Percentiles rank a stretch among this genome's conserved stretches.
phyloP scores from a whole-genome alignment of 2,329 filamentous ascomycete genomes.

The Neopestalotiopsis rosae region DNA sequence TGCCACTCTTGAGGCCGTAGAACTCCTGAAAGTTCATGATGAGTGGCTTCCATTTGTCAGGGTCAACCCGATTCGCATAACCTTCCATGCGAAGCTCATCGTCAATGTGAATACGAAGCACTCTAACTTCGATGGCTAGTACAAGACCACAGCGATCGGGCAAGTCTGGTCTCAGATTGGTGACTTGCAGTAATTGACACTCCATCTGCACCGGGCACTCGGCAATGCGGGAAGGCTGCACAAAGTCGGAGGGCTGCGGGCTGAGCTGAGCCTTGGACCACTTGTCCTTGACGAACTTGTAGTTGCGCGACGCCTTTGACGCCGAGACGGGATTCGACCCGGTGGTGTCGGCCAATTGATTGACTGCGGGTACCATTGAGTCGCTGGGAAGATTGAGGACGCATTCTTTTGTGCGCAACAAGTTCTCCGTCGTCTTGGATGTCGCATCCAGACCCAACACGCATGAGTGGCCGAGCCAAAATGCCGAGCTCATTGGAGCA shows the following conservation, averaged over 20 bases:
- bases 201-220: conserved; percentile 51
- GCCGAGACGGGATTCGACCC: conserved; percentile 34
- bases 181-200: conserved; percentile 38
- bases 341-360: conserved; percentile 45
- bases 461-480: conserved; percentile 49
- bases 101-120: conserved; percentile 41
- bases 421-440: conserved; percentile 45
- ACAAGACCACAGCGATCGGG: conserved; percentile 34
- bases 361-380: conserved; percentile 39
- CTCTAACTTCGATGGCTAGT: conserved; percentile 41
- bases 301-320: conserved; percentile 36
- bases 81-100: conserved; percentile 41
- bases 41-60: conserved; percentile 48
- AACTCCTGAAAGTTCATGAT: conserved; percentile 51
- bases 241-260: conserved; percentile 37
- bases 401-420: conserved; percentile 46
- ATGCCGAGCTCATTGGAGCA: conserved; percentile 48
- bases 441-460: conserved; percentile 44
- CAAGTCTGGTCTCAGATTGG: conserved; percentile 39
- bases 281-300: conserved; percentile 45
- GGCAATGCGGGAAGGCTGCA: conserved; percentile 39
- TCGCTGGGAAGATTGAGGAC: conserved; percentile 47
- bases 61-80: conserved; percentile 44
- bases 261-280: conserved; percentile 40
- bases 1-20: conserved; percentile 38